These are phyloP conservation scores for Umbellularia californica DNA, from an alignment of 164 flowering plant species.

Conservation along the genomic window DNA sequence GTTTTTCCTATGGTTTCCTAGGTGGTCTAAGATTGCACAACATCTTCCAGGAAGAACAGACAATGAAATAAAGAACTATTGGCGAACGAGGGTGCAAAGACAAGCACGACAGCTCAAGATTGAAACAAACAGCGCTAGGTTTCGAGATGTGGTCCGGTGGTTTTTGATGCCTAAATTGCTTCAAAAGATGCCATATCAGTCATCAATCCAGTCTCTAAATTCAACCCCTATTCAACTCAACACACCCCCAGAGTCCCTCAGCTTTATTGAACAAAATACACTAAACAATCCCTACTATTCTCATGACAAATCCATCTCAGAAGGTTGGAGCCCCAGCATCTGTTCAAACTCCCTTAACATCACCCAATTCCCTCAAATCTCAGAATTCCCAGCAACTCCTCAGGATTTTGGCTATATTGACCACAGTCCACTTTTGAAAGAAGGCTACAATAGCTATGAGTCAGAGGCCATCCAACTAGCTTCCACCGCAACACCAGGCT, in stretches of 20 bases:
- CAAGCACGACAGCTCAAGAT: conserved; percentile 62
- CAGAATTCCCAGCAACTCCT: conserved; percentile 27
- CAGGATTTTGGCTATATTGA: conserved; percentile 4
- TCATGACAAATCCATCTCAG: conserved; percentile 19
- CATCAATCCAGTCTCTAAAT: conserved; percentile 14
- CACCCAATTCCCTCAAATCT: conserved; percentile 21
- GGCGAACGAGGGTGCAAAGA: conserved; percentile 81
- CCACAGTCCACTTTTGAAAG: conserved; percentile 10
- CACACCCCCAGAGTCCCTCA: background rate
- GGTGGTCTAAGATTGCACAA: conserved; percentile 88
- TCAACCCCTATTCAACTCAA: conserved; percentile 15
- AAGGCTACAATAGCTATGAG: conserved; percentile 21
- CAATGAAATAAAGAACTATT: conserved; percentile 81
- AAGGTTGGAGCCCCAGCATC: conserved; percentile 17
- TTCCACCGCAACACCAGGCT: conserved; percentile 21
- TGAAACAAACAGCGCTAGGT: conserved; percentile 50
- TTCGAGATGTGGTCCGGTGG: conserved; percentile 38
- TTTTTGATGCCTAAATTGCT: conserved; percentile 63
- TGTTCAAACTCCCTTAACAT: conserved; percentile 21
- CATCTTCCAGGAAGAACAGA: conserved; percentile 85
- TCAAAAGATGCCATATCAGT: conserved; percentile 38
- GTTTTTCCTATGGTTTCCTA: conserved; percentile 11
- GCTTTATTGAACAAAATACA: background rate
- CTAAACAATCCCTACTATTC: background rate
- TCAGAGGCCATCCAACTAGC: conserved; percentile 25